Evolutionary conservation across 2,329 filamentous ascomycete species (phyloP).

Genomic region (Aspergillus oerlinghausenensis): DNA sequence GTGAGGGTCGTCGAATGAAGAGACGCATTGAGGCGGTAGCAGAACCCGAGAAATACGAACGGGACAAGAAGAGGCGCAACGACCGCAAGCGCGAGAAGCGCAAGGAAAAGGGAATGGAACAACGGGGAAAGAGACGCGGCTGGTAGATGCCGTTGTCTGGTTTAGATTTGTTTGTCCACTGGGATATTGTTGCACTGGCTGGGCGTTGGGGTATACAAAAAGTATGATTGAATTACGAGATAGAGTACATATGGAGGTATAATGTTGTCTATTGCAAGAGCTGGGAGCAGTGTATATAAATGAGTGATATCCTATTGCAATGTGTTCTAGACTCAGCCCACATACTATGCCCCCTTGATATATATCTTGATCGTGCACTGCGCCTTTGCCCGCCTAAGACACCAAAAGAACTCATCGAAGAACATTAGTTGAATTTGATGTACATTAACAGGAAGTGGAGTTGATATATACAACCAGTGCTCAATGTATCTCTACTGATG

Average conservation of each 20-base stretch:
- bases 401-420: too few species aligned
- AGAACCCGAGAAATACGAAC: conserved; percentile 71
- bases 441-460: neutral
- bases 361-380: too few species aligned
- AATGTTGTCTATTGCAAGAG: neutral
- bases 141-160: conserved; percentile 48
- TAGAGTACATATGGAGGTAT: neutral
- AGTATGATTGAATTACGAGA: conserved; percentile 3
- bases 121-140: conserved; percentile 66
- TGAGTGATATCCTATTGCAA: neutral
- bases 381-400: too few species aligned
- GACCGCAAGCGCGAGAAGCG: conserved; percentile 79
- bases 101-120: conserved; percentile 71
- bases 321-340: neutral
- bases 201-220: conserved; percentile 17
- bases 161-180: conserved; percentile 16
- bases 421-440: neutral
- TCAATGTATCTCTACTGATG: conserved; percentile 10
- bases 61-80: conserved; percentile 75
- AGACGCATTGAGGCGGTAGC: conserved; percentile 82
- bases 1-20: conserved; percentile 74
- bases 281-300: conserved; percentile 12
- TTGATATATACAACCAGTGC: conserved; percentile 12
- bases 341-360: neutral
- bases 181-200: conserved; percentile 9